A percentile compares a stretch with the other conserved stretches of the same genome.
Conservation (phyloP, 345 rosid genomes). For the Corchorus capsularis region DNA sequence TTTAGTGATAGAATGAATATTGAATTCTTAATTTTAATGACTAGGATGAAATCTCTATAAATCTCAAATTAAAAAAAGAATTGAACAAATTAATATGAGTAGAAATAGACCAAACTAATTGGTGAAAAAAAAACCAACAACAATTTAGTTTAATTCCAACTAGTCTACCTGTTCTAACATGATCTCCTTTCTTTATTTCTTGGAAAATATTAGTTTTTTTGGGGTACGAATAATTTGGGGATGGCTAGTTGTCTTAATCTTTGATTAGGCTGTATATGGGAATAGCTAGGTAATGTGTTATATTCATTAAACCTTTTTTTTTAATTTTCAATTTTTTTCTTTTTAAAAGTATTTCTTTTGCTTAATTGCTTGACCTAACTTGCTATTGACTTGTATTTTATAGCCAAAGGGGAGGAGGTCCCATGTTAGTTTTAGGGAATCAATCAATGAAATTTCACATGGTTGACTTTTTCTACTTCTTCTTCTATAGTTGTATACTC, state of each 20-base stretch:
- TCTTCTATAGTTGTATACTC: not conserved
- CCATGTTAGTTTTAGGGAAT: not conserved
- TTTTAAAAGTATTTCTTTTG: not conserved
- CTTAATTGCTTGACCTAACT: not conserved
- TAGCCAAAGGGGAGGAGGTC: not conserved
- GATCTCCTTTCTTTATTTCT: no score
- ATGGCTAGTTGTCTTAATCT: not conserved
- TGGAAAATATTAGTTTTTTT: not conserved
- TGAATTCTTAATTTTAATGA: no score
- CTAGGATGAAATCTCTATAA: no score
- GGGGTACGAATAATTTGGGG: not conserved
- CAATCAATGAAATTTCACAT: not conserved
- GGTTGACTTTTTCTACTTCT: not conserved
- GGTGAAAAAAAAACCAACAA: not conserved
- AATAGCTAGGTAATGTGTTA: not conserved
- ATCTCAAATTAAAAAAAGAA: no score
- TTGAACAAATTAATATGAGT: not conserved
- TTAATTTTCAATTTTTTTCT: not conserved
- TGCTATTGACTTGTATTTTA: not conserved
- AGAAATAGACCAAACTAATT: not conserved
- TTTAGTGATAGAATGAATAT: no score
- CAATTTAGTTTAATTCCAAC: no score
- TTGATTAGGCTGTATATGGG: not conserved
- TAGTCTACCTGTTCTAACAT: not conserved
- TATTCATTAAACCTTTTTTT: not conserved